Evolutionary conservation across 345 rosid species (phyloP).

Genomic region (Syzygium aqueum): DNA sequence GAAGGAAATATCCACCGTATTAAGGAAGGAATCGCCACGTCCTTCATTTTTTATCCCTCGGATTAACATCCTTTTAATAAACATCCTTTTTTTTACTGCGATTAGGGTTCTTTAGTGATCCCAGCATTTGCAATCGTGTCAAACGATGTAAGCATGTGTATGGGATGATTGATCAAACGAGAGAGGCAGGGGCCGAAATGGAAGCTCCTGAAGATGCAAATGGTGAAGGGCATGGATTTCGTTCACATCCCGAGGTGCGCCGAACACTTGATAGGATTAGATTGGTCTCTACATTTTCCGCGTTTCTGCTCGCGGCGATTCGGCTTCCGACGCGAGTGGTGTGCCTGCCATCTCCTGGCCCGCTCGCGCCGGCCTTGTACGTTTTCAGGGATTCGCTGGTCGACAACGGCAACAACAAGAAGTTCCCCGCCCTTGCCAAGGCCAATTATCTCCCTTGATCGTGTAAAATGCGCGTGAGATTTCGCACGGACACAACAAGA

Average conservation of each 20-base stretch:
- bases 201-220: not conserved
- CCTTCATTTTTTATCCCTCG: not conserved
- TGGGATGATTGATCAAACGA: not conserved
- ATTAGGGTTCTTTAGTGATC: not conserved
- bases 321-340: not conserved
- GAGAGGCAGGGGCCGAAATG: not conserved
- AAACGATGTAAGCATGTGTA: not conserved
- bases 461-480: rapidly evolving
- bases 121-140: not conserved
- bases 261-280: not conserved
- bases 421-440: slow-evolving; percentile 24
- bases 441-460: slow-evolving; percentile 26
- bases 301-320: not conserved
- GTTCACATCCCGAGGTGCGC: not conserved
- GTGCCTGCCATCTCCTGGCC: not conserved
- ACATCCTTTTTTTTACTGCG: not conserved
- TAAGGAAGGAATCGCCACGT: not conserved
- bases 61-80: not conserved
- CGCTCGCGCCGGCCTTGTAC: slow-evolving; percentile 26
- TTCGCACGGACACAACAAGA: not conserved
- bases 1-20: not conserved
- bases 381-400: slow-evolving; percentile 38
- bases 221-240: not conserved
- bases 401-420: slow-evolving; percentile 38
- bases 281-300: not conserved